phyloP scores from a whole-genome alignment of 768 basidiomycete species.

The Guyanaporus albipodus region DNA sequence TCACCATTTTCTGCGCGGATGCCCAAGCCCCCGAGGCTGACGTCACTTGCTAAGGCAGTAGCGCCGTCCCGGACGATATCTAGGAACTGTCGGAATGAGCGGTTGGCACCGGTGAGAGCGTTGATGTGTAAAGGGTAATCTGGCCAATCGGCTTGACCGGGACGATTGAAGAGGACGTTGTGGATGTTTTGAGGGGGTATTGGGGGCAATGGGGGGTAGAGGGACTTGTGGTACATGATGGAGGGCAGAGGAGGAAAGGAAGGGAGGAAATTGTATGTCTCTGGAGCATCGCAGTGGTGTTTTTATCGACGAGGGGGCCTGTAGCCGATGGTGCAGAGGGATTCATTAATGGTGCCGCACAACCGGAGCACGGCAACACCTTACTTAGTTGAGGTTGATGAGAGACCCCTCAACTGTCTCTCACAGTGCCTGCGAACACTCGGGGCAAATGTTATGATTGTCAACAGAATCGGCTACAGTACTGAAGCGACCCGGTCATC shows the following conservation, averaged over 20 bases:
- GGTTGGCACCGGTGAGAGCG: conserved; percentile 43
- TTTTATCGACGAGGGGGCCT: conserved; percentile 13
- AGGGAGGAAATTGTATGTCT: not conserved
- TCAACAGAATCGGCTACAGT: no score
- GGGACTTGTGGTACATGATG: conserved; percentile 55
- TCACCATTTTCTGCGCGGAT: conserved; percentile 45
- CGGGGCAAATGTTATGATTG: no score
- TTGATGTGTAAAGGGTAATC: conserved; percentile 59
- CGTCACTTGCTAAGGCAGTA: conserved; percentile 50
- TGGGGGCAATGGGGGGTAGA: conserved; percentile 49
- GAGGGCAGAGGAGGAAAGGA: not conserved
- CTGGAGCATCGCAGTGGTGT: not conserved
- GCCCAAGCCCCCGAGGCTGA: conserved; percentile 52
- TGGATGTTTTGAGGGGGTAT: conserved; percentile 52
- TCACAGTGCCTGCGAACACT: no score
- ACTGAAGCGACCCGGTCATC: no score
- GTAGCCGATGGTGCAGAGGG: no score
- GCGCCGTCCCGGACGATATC: conserved; percentile 51
- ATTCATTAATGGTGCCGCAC: not conserved
- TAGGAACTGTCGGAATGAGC: conserved; percentile 46
- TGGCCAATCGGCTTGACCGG: conserved; percentile 51
- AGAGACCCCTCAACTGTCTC: no score
- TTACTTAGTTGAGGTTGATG: no score
- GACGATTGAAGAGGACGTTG: conserved; percentile 50
- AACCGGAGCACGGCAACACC: conserved; percentile 3